Evolutionary conservation across 306 rosid genomes (phyloP), one percentile per base, ranked within the genome.

Genomic region (Quercus aquifolioides): DNA sequence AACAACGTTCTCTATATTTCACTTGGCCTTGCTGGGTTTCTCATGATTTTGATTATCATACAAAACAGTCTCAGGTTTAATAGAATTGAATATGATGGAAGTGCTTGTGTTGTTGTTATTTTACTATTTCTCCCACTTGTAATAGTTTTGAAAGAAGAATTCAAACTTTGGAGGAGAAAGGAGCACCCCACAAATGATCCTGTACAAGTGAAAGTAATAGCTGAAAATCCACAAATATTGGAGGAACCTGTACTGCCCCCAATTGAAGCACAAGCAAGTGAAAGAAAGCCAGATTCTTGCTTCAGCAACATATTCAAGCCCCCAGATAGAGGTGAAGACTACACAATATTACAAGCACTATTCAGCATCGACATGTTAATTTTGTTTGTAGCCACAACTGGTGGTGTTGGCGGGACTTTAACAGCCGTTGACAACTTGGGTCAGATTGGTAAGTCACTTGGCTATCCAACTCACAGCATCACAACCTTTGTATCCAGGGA

Each of bases 301-400:
- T 19, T 69, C 15, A 28, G 59, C 55, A 88, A 70, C 8, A 69
- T 79, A 1, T 82, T 88, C 74, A 90, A 81, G 1, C 89, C 91
- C 0, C 94, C 97, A 0, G 73, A 76, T 5, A 91, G 94, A 79
- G 97, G 97, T n/a, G 97, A 91, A 62, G 94, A 89, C 73, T 85
- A 88, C 84, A 88, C 86, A 5, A 89, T 91, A 8, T 60, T 87
- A 23, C 97, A 91, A 84, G 97, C 90, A 5, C 49, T 92, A 26
- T 88, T 92, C 79, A 92, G 97, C 88, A 71, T 84, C 28, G 97
- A 92, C 86, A 90, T 92, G 94, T 19, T 72, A 21, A 77, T 88
- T 59, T 74, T 92, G 59, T 88, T 92, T 80, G 6, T 71, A 1
- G 81, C 87, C 2, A 55, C 86, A 25, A 74, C 76, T 1, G 85